Base-by-base conservation (phyloP, 75 land plant species). In the Sequoiadendron giganteum region DNA sequence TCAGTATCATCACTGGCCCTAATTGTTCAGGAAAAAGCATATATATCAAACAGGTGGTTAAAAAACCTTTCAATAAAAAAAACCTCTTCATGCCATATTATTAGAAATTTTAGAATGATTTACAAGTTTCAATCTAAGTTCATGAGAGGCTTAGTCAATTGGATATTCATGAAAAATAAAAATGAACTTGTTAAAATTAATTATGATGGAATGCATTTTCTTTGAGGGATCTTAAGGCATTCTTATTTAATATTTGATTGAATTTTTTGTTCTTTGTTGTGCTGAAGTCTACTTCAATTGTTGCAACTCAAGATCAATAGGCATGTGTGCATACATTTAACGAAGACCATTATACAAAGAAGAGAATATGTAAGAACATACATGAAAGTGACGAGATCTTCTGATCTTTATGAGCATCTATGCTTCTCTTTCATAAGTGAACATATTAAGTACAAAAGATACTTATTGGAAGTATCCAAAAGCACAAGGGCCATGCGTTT, bases 21-120 rank as follows among this genome's bases (percentile, higher is more conserved):
- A 98, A 98, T 89, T 98, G 95, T 89, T 98, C 99, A 55, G 99
- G 99, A 47, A 98, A 98, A 90, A 98, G 99, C 89, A 94, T 98
- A 76, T 98, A 97, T 84, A 88, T 94, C 58, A 98, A 97, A 92
- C 99, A 98, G 99, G 99, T 97, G 14, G 84, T 32, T 52, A 88
- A 2, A 11, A 19, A 58, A 32, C 28, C 38, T 32, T 84, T 32
- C 58, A 55, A 34, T 45, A 40, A 42, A 82, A 52, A 45, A 42
- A 10, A n/a, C n/a, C 10, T 32, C 2, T 73, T 82, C 25, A 21
- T 43, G 8, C n/a, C 40, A 38, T 40, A 40, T 13, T 77, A 34
- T 77, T 15, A 40, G n/a, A 42, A 47, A n/a, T n/a, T 48, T 48
- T 82, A 28, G 5, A 45, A 5, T 47, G 14, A 11, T 47, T 10